These are phyloP conservation scores for Naematelia encephala DNA, from an alignment of 768 basidiomycete genomes.

Conservation along the genomic window DNA sequence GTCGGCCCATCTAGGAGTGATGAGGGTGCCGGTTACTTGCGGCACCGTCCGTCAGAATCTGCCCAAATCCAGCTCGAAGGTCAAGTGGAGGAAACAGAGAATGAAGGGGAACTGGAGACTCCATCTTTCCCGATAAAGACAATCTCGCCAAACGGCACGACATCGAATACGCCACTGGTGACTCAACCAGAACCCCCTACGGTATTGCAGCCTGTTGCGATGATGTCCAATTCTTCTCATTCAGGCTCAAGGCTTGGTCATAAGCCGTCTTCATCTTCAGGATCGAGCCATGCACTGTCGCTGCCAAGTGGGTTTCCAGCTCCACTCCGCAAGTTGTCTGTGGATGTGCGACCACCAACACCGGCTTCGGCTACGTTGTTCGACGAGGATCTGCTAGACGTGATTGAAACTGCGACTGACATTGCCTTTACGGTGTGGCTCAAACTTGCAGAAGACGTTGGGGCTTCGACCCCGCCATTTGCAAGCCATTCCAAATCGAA, in stretches of 20 bases:
- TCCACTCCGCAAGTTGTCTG: slow-evolving; percentile 43
- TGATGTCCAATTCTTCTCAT: slow-evolving; percentile 47
- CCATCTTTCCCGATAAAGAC: slow-evolving; percentile 3
- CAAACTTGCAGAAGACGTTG: slow-evolving; percentile 69
- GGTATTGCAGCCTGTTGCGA: slow-evolving; percentile 16
- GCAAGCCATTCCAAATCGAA: slow-evolving; percentile 20
- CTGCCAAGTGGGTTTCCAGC: slow-evolving; percentile 12
- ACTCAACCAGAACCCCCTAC: slow-evolving; percentile 4
- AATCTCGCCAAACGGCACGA: slow-evolving; percentile 5
- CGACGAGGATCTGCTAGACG: slow-evolving; percentile 73
- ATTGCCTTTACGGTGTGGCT: slow-evolving; percentile 79
- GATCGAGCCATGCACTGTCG: slow-evolving; percentile 51
- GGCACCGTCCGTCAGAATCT: slow-evolving; percentile 31
- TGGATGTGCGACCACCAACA: slow-evolving; percentile 50
- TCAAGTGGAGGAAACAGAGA: slow-evolving; percentile 17
- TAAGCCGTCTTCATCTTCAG: slow-evolving; percentile 49
- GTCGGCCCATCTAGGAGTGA: slow-evolving; percentile 15
- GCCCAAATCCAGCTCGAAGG: slow-evolving; percentile 17
- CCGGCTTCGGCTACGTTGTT: slow-evolving; percentile 62
- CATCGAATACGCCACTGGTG: slow-evolving; percentile 23
- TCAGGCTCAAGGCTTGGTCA: slow-evolving; percentile 41
- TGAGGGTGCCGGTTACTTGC: slow-evolving; percentile 14
- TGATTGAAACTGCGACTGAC: slow-evolving; percentile 73
- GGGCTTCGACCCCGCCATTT: slow-evolving; percentile 24
- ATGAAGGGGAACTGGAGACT: slow-evolving; percentile 10